Evolutionary conservation across 2,329 filamentous ascomycete genomes (phyloP).

Genomic region (Grosmannia serpens): DNA sequence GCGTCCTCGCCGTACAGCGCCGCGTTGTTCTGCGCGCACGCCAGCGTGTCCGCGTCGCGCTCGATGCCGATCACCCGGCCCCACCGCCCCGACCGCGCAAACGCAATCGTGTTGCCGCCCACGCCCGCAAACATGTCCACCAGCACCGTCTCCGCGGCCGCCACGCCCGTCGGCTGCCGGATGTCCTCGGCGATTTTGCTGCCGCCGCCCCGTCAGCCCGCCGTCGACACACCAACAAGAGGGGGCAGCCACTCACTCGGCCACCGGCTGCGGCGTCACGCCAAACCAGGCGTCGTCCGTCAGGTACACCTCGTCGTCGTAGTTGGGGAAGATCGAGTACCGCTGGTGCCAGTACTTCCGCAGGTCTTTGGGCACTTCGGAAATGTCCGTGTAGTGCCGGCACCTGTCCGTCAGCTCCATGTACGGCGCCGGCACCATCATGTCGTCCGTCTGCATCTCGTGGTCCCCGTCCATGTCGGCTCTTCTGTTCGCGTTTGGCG

Average conservation of each 20-base stretch:
- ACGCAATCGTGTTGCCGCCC: conserved; percentile 91
- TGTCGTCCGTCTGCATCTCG: not conserved
- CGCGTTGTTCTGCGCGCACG: conserved; percentile 89
- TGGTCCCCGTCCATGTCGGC: not conserved
- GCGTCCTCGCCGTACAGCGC: conserved; percentile 71
- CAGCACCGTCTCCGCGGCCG: conserved; percentile 41
- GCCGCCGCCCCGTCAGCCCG: not conserved
- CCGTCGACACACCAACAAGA: not conserved
- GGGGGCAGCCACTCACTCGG: conserved; percentile 43
- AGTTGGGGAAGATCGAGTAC: conserved; percentile 75
- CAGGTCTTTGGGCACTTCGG: conserved; percentile 70
- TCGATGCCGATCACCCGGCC: conserved; percentile 80
- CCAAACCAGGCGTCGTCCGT: conserved; percentile 96
- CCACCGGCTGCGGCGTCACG: conserved; percentile 87
- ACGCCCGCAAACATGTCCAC: conserved; percentile 87
- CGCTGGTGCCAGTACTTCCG: conserved; percentile 91
- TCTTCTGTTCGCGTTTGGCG: not conserved
- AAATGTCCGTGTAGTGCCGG: conserved; percentile 60
- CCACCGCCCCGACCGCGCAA: conserved; percentile 72
- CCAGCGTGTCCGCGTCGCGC: conserved; percentile 65
- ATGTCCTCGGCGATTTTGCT: conserved; percentile 70
- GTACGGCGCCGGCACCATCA: conserved; percentile 22
- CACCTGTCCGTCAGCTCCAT: conserved; percentile 50
- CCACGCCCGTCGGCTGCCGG: conserved; percentile 34
- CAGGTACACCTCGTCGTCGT: conserved; percentile 79